Evolutionary conservation across 2,329 filamentous ascomycete genomes (phyloP).

Genomic region (Exophiala lecanii-corni): DNA sequence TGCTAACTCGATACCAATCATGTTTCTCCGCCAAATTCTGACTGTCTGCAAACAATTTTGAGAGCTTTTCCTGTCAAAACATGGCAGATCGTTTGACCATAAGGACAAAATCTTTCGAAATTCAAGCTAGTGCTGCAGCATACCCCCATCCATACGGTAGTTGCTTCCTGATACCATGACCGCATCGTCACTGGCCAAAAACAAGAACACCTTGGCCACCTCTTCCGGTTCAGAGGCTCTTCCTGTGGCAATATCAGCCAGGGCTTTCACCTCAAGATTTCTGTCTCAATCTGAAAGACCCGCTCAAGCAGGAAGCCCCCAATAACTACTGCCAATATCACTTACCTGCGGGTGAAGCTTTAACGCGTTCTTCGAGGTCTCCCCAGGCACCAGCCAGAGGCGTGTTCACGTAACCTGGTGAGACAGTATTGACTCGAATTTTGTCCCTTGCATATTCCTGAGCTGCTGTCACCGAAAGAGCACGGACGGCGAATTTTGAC

Average conservation of each 20-base stretch:
- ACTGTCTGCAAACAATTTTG: too few relatives aligned
- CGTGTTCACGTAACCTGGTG: constrained; percentile 44
- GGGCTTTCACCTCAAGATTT: constrained; percentile 31
- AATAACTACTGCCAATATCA: too few relatives aligned
- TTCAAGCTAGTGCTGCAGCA: constrained; percentile 12
- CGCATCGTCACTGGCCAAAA: constrained; percentile 62
- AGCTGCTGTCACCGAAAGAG: constrained; percentile 38
- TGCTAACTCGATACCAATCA: too few relatives aligned
- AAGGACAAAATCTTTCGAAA: too few relatives aligned
- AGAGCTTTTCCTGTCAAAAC: too few relatives aligned
- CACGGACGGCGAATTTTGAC: constrained; percentile 41
- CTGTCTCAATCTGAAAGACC: background rate
- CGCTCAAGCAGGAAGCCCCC: too few relatives aligned
- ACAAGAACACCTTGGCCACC: constrained; percentile 65
- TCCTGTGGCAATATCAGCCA: constrained; percentile 39
- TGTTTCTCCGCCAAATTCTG: too few relatives aligned
- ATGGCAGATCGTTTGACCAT: too few relatives aligned
- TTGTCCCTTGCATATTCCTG: constrained; percentile 30
- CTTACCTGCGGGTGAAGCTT: constrained; percentile 11
- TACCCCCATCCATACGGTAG: constrained; percentile 14
- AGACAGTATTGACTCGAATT: constrained; percentile 40
- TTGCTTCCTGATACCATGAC: constrained; percentile 14
- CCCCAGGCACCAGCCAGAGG: constrained; percentile 2
- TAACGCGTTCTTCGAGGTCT: constrained; percentile 7
- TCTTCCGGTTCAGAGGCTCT: constrained; percentile 47